Base-by-base conservation (phyloP, 2,329 filamentous ascomycete species). In the Pezicula carpinea region DNA sequence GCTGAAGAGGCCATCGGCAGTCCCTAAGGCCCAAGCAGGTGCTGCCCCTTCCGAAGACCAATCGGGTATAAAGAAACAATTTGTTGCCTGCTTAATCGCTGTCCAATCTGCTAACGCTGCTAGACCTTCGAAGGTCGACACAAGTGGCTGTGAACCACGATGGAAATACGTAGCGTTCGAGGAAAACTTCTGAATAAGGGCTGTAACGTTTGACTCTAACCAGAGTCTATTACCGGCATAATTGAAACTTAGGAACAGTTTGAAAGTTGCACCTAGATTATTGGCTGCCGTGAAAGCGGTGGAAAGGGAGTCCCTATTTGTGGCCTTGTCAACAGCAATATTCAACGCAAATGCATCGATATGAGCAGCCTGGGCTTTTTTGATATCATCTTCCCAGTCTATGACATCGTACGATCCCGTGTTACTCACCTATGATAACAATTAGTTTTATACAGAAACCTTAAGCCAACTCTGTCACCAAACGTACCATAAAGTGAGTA, bases 81-180 rank as follows among this genome's bases (percentile, higher is more conserved):
- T 38, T 6, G 38, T 55, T 19, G 45, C 26, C 13, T 46, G 23
- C 46, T 68, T 68, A 52, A 76, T 71, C 1, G 49, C 50, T 14
- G 42, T 18, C 72, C 72, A 75, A 46, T 74, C 67, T 4, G 51
- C 57, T 7, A 63, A 57, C 33, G 66, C 65, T 15, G 45, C 52
- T 0, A 63, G 50, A 0, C 74, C 74, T 57, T 75, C 72, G 47
- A 76, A 76, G 2, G 73, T 76, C 5, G 69, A 72, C 8, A 75
- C 73, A 17, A 76, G 58, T 1, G 72, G 67, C 49, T 66, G 59
- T 31, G 15, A n/a, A 39, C 21, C 29, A 49, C 64, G 59, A 36
- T 61, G 60, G 47, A 63, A 60, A 18, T 69, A 60, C 2, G 64
- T 62, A 13, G 21, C 13, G 5, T 53, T 43, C n/a, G 7, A 31